Percentiles rank a stretch among this genome's conserved stretches.
Conservation (phyloP, 352 stramenopile species). For the Phytophthora pini region DNA sequence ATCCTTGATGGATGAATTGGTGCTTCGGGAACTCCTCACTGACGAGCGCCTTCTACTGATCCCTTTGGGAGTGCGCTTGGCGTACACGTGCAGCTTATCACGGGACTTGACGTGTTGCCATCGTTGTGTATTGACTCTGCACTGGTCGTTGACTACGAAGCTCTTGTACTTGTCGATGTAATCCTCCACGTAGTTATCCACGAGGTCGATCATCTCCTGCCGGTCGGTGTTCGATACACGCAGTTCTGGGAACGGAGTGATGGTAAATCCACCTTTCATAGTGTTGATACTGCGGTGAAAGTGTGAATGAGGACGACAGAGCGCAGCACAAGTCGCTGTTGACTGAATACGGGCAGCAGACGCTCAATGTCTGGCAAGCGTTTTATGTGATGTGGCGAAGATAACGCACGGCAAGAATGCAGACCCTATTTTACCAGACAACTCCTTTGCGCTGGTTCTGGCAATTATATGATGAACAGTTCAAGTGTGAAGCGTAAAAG, state of each 20-base stretch:
- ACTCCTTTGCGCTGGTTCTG: neutral
- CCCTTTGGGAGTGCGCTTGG: constrained; percentile 1
- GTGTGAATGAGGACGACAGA: neutral
- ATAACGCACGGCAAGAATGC: too few species aligned
- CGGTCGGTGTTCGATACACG: constrained; percentile 9
- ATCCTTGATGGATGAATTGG: constrained; percentile 4
- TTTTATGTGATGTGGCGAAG: neutral
- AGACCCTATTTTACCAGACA: too few species aligned
- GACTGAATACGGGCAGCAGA: neutral
- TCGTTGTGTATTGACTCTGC: constrained; percentile 14
- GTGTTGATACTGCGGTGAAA: neutral
- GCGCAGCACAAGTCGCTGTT: neutral
- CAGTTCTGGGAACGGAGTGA: constrained; percentile 4
- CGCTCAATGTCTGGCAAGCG: neutral
- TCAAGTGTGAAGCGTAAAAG: too few species aligned
- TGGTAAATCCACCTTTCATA: constrained; percentile 9
- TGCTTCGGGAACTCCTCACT: neutral
- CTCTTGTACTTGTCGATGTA: constrained; percentile 20
- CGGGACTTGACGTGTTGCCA: constrained; percentile 28
- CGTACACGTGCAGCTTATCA: constrained; percentile 21
- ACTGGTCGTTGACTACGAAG: constrained; percentile 9
- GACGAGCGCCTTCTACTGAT: neutral
- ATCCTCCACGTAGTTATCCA: constrained; percentile 12
- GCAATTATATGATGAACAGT: neutral
- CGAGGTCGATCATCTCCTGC: constrained; percentile 10